Evolutionary conservation across 345 rosid species (phyloP), one percentile per base, ranked within the genome.

Genomic region (Brassica napus): DNA sequence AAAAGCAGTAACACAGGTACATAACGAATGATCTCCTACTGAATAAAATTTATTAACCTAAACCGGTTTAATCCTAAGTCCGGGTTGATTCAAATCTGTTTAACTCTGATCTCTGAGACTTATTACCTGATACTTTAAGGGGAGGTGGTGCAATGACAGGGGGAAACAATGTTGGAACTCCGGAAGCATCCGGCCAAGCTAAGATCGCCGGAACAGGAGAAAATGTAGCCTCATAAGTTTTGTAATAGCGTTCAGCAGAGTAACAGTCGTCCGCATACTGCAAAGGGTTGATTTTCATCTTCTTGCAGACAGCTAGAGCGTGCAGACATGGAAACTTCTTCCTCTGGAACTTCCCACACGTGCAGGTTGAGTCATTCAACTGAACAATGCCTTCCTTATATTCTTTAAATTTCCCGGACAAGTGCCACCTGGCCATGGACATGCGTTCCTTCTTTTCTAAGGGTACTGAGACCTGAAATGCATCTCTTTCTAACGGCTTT

Each of bases 191-290:
- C 0, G 72, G 58, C 79, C 79, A 75, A 24, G 66, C 26, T 9
- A 59, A 66, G 6, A 75, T 0, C 0, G 67, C 10, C 16, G 42
- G 58, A 15, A 75, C 79, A 23, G 66, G 72, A 75, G 6, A 9
- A 4, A 75, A 66, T 0, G 1, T 37, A 6, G 72, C 72, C 0
- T 57, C 6, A 4, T 65, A 75, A 9, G 79, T 75, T 75, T 55
- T 55, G 65, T 34, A 1, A 34, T 8, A 75, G 2, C 32, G 28
- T 9, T 75, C 72, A 55, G 58, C 2, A 14, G 58, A 2, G 65
- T 35, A 75, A 35, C 66, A 66, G 21, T 66, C 72, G 3, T 73
- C 77, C 4, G 64, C 77, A 49, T 63, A 73, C 62, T 63, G 70
- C 70, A 73, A 30, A 2, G 18, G 66, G 21, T 62, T 14, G 66